phyloP scores from a whole-genome alignment of 2,329 filamentous ascomycete genomes.

The Aspergillus bombycis region DNA sequence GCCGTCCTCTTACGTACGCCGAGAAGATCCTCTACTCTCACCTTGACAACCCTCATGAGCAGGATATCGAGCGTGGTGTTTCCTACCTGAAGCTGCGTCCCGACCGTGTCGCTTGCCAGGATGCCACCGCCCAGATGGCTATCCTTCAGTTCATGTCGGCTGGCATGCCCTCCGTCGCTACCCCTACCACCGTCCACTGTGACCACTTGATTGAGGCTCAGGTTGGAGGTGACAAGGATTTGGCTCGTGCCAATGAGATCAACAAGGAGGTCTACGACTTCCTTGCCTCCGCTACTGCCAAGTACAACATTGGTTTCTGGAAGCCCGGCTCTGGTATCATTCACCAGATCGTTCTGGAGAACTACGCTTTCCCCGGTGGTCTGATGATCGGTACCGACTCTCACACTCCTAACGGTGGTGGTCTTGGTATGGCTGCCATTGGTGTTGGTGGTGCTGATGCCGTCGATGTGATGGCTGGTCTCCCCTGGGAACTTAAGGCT shows the following conservation, averaged over 20 bases:
- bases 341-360: constrained; percentile 97
- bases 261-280: constrained; percentile 99
- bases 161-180: constrained; percentile 92
- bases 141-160: constrained; percentile 99
- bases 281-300: constrained; percentile 87
- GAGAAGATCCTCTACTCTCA: constrained; percentile 99
- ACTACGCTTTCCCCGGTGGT: constrained; percentile 98
- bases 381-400: constrained; percentile 97
- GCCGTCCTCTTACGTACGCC: constrained; percentile 89
- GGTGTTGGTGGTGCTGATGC: constrained; percentile 98
- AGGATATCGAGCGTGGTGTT: constrained; percentile 93
- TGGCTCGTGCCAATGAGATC: constrained; percentile 84
- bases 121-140: constrained; percentile 99
- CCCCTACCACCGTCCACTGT: constrained; percentile 94
- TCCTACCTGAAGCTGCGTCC: constrained; percentile 97
- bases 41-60: constrained; percentile 91
- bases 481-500: constrained; percentile 98
- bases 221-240: constrained; percentile 89
- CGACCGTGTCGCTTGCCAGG: constrained; percentile 97
- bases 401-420: constrained; percentile 95
- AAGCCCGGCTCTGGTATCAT: constrained; percentile 98
- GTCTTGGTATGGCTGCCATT: constrained; percentile 91
- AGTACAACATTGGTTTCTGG: constrained; percentile 99
- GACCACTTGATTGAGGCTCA: constrained; percentile 99
- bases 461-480: constrained; percentile 95